A percentile compares a stretch with the other conserved stretches of the same genome.
Conservation (phyloP, 768 basidiomycete genomes). For the Psilocybe subaeruginosa region DNA sequence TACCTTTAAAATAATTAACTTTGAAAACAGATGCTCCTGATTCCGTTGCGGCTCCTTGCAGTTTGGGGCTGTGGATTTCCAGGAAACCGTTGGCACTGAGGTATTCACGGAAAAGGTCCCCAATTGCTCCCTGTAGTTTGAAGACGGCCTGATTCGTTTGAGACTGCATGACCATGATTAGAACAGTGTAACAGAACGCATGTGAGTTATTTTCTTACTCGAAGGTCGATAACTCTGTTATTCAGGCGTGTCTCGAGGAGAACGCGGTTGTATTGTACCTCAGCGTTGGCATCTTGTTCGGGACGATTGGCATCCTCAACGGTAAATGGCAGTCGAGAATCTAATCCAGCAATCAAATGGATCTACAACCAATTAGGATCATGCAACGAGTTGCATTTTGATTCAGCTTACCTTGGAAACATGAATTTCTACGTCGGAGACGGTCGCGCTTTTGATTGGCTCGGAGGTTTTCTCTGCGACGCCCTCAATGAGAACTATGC, state of each 20-base stretch:
- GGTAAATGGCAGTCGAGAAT: conserved; percentile 84
- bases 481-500: conserved; percentile 91
- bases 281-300: conserved; percentile 52
- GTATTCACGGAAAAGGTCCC: conserved; percentile 84
- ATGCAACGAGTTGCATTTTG: background rate
- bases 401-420: conserved; percentile 66
- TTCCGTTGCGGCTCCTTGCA: conserved; percentile 96
- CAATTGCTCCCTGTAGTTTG: conserved; percentile 86
- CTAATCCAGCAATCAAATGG: conserved; percentile 78
- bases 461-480: conserved; percentile 76
- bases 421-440: conserved; percentile 87
- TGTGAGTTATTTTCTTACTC: conserved; percentile 52
- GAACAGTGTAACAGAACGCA: background rate
- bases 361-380: conserved; percentile 50
- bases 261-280: conserved; percentile 75
- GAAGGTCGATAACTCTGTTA: conserved; percentile 91
- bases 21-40: conserved; percentile 97
- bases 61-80: conserved; percentile 97
- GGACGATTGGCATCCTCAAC: conserved; percentile 65
- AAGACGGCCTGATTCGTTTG: conserved; percentile 97
- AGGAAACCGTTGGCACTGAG: conserved; percentile 76
- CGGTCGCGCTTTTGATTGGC: conserved; percentile 88
- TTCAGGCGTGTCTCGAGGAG: conserved; percentile 93
- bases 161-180: conserved; percentile 53
- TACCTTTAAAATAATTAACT: conserved; percentile 97